These are phyloP conservation scores for Pseudognaphalium luteoalbum DNA, from an alignment of 129 eudicot species.

Conservation along the genomic window DNA sequence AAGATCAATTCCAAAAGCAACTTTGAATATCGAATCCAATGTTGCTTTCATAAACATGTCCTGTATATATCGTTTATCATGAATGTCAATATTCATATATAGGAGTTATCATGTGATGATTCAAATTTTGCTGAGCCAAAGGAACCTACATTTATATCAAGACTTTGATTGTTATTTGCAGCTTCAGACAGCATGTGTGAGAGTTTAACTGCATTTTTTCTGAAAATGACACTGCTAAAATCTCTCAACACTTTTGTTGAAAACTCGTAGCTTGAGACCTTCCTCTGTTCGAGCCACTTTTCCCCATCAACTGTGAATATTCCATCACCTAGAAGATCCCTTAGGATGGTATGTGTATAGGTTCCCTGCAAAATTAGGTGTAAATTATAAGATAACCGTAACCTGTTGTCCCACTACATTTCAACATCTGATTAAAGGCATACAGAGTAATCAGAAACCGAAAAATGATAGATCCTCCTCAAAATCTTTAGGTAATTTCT, in stretches of 20 bases:
- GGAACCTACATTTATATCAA: constrained; percentile 61
- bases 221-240: constrained; percentile 57
- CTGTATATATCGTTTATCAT: constrained; percentile 24
- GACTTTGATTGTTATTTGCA: constrained; percentile 34
- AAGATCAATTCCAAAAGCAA: constrained; percentile 68
- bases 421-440: too few species aligned
- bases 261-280: constrained; percentile 63
- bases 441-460: too few species aligned
- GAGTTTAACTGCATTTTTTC: constrained; percentile 56
- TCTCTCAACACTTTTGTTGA: constrained; percentile 65
- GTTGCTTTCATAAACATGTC: constrained; percentile 78
- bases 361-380: constrained; percentile 43
- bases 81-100: constrained; percentile 1
- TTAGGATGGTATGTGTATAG: constrained; percentile 38
- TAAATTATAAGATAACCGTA: not conserved
- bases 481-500: too few species aligned
- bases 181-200: constrained; percentile 51
- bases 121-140: not conserved
- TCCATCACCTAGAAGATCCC: constrained; percentile 70
- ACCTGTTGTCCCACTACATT: too few species aligned
- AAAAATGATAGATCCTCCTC: too few species aligned
- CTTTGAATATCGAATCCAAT: constrained; percentile 67
- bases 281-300: constrained; percentile 72
- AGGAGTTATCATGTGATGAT: not conserved
- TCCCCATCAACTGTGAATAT: constrained; percentile 81